Evolutionary conservation across 441 rosid genomes (phyloP).

Genomic region (Macaranga tanarius): DNA sequence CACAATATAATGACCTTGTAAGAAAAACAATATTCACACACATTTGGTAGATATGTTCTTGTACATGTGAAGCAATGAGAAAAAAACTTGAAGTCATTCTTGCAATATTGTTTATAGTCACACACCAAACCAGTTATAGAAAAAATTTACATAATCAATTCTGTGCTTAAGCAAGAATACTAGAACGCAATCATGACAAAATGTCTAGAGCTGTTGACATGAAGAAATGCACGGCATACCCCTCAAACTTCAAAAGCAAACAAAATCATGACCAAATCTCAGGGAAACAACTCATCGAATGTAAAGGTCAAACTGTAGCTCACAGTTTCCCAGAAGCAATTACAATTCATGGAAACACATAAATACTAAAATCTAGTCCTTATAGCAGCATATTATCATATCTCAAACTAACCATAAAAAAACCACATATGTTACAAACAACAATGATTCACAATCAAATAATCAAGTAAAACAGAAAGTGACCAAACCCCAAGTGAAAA

Average conservation of each 20-base stretch:
- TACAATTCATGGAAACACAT: constrained; percentile 6
- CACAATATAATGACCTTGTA: neutral
- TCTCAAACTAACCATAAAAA: constrained; percentile 4
- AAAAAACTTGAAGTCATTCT: no score
- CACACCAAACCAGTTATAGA: neutral
- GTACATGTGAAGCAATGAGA: neutral
- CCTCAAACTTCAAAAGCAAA: neutral
- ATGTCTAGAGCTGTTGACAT: no score
- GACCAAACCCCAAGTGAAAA: constrained; percentile 89
- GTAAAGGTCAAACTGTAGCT: neutral
- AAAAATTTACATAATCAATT: neutral
- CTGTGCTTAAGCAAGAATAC: neutral
- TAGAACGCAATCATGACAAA: neutral
- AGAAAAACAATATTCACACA: neutral
- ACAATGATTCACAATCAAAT: neutral
- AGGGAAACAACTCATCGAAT: neutral
- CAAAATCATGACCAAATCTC: neutral
- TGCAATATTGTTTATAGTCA: no score
- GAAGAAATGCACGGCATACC: neutral
- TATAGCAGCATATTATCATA: neutral
- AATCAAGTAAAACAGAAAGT: constrained; percentile 8
- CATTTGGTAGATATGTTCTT: neutral
- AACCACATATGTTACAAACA: neutral
- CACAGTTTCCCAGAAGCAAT: neutral
- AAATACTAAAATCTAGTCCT: neutral